A percentile compares a stretch with the other conserved stretches of the same genome.
Evolutionary conservation across 2,329 filamentous ascomycete genomes (phyloP).

Genomic region (Penicillium polonicum): DNA sequence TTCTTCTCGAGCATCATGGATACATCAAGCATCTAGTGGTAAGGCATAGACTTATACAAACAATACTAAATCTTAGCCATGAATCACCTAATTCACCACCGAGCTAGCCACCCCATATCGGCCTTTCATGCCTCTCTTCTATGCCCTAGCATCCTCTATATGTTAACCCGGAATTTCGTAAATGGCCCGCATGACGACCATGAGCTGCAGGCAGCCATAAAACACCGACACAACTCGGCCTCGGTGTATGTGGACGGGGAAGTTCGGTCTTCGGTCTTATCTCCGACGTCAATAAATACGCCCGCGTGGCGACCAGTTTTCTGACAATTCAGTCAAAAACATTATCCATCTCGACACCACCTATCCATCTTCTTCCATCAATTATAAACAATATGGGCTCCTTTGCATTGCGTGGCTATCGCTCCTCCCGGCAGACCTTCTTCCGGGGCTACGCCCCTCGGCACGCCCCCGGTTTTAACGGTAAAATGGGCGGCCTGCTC

Average conservation of each 20-base stretch:
- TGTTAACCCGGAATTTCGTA: neutral
- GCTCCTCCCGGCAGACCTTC: neutral
- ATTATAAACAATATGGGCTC: neutral
- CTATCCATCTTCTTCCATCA: neutral
- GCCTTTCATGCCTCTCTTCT: neutral
- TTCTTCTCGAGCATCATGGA: constrained; percentile 8
- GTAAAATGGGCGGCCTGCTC: neutral
- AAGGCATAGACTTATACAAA: neutral
- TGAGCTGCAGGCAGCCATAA: neutral
- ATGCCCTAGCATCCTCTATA: neutral
- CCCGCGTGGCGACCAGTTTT: neutral
- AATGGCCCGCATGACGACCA: neutral
- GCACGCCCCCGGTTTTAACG: neutral
- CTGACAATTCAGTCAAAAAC: neutral
- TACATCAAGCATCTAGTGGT: neutral
- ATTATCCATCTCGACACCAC: neutral
- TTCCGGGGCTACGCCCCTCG: neutral
- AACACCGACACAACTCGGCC: neutral
- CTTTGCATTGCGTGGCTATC: neutral
- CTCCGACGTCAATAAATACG: neutral
- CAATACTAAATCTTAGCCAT: neutral
- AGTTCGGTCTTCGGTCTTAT: neutral
- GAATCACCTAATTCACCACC: neutral
- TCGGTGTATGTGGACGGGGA: neutral
- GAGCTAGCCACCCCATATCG: neutral